Evolutionary conservation across 306 rosid genomes (phyloP), one percentile per base, ranked within the genome.

Genomic region (Rosa lucieae): DNA sequence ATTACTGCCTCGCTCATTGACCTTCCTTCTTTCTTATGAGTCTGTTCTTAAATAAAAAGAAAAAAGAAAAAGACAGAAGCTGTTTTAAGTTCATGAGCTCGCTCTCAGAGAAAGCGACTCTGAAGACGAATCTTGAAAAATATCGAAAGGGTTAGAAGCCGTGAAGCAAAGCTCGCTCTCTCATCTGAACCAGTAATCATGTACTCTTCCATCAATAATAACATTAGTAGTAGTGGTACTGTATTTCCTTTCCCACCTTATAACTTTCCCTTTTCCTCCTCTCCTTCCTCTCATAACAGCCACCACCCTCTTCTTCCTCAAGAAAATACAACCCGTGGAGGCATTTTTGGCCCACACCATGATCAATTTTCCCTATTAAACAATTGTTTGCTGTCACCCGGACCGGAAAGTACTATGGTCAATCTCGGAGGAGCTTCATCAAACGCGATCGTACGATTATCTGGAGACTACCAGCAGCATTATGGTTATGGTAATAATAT

Each of bases 191-290:
- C 35, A 63, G 23, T 63, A 77, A 81, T n/a, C 69, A 94, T 94
- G 98, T 88, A 88, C 82, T 85, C 96, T 81, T 85, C 91, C 32
- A 73, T 79, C 66, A 81, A 75, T 74, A 80, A 63, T 18, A 12
- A 29, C 42, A 29, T 62, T 32, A 74, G 48, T 53, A 56, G 29
- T 68, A 65, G 29, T 5, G 17, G 40, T 26, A 23, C 18, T 75
- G 37, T 79, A 56, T 81, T 68, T 86, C 88, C 88, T 74, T 87
- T 73, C 77, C 88, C 72, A 26, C 87, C 72, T 26, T 63, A 77
- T 29, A 77, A 81, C 77, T 88, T 85, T 62, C 87, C 91, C 40
- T 77, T 90, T 4, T 85, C 89, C 26, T 84, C 91, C 4, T 85
- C 92, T 62, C 74, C 23, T 10, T 69, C 20, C 23, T 32, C 23